Evolutionary conservation across 1,284 basidiomycete species (phyloP).

Genomic region (Gastroboletus turbinatus): DNA sequence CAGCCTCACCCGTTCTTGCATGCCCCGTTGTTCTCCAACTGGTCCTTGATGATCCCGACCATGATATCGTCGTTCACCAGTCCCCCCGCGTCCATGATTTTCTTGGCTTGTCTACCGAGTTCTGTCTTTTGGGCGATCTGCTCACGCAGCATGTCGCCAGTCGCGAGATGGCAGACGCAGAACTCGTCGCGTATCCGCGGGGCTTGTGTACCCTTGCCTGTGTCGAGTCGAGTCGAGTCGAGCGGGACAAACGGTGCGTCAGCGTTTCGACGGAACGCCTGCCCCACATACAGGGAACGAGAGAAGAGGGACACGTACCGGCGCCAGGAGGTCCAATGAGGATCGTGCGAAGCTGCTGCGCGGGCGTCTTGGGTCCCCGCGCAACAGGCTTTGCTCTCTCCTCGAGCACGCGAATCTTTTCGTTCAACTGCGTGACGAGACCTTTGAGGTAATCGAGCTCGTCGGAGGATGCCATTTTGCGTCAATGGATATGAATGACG

Average conservation of each 20-base stretch:
- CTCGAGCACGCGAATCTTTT: constrained; percentile 77
- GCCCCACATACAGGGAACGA: too few species aligned
- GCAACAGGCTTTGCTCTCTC: constrained; percentile 51
- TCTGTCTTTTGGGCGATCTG: constrained; percentile 88
- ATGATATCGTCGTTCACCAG: constrained; percentile 96
- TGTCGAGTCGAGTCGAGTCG: not conserved
- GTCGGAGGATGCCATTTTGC: constrained; percentile 55
- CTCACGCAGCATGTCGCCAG: constrained; percentile 97
- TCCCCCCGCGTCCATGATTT: constrained; percentile 95
- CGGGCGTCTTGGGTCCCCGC: constrained; percentile 56
- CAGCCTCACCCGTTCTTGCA: constrained; percentile 88
- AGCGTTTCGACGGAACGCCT: not conserved
- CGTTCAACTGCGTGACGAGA: constrained; percentile 79
- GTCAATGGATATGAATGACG: not conserved
- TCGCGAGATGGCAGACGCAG: constrained; percentile 97
- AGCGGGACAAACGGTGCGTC: not conserved
- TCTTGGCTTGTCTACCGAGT: constrained; percentile 91
- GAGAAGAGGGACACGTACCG: constrained; percentile 53
- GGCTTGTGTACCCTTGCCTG: constrained; percentile 97
- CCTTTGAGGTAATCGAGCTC: constrained; percentile 90
- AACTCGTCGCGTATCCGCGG: constrained; percentile 91
- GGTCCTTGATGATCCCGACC: constrained; percentile 96
- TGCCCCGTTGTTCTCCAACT: constrained; percentile 88
- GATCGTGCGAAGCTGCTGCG: constrained; percentile 85
- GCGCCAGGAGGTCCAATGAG: constrained; percentile 96